Conservation (phyloP, 1,139 yeast species). For the Diutina ranongensis region DNA sequence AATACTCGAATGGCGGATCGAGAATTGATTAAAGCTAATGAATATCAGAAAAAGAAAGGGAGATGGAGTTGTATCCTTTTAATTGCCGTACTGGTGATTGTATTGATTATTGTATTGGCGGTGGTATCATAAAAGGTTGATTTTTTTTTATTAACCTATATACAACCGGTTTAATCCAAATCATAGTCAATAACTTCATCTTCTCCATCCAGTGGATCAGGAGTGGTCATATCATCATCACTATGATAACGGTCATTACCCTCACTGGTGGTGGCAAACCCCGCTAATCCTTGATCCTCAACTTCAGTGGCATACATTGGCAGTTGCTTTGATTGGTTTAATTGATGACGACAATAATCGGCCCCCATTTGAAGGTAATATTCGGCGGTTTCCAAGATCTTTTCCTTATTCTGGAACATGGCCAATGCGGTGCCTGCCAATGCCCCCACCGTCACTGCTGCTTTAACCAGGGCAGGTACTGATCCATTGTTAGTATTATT, state of each 20-base stretch:
- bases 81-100: conserved; percentile 28
- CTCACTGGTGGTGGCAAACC: conserved; percentile 11
- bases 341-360: conserved; percentile 19
- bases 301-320: conserved; percentile 1
- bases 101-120: conserved; percentile 4
- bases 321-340: background rate
- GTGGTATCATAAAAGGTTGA: conserved; percentile 4
- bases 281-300: background rate
- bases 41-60: conserved; percentile 56
- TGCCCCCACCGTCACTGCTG: conserved; percentile 29
- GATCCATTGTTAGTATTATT: conserved; percentile 12
- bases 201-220: conserved; percentile 10
- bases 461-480: conserved; percentile 23
- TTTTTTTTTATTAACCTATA: background rate
- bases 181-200: conserved; percentile 11
- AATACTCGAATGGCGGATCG: conserved; percentile 62
- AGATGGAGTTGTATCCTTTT: conserved; percentile 65
- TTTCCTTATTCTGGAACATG: conserved; percentile 22
- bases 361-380: conserved; percentile 24
- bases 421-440: conserved; percentile 30
- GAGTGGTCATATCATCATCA: conserved; percentile 10
- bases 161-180: conserved; percentile 8
- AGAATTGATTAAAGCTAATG: conserved; percentile 63
- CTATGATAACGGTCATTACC: conserved; percentile 10
- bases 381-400: conserved; percentile 23